phyloP scores from a whole-genome alignment of 2,329 filamentous ascomycete species.

The Cercospora citrullina region DNA sequence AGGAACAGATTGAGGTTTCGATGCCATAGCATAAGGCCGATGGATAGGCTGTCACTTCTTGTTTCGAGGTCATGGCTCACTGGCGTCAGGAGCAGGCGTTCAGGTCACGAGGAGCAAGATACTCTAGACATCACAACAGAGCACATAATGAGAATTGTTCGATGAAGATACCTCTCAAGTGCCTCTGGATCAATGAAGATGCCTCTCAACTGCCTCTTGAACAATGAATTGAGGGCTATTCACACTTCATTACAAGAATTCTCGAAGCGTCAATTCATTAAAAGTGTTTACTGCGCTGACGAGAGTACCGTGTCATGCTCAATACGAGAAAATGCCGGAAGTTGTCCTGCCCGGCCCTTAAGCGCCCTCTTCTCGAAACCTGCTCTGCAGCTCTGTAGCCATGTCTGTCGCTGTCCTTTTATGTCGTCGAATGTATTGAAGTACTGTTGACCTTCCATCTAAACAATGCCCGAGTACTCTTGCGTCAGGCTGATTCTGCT shows the following conservation, averaged over 20 bases:
- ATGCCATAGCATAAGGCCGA: neutral
- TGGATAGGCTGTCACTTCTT: neutral
- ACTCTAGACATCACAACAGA: neutral
- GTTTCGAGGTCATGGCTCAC: neutral
- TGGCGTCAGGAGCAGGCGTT: neutral
- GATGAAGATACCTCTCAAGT: neutral
- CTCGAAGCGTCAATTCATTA: neutral
- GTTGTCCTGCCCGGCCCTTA: neutral
- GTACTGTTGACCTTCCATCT: neutral
- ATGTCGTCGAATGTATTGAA: neutral
- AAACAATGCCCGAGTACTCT: slow-evolving; percentile 8
- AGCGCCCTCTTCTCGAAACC: neutral
- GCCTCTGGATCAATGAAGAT: neutral
- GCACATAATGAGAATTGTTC: neutral
- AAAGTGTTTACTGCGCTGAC: neutral
- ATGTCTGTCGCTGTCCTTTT: neutral
- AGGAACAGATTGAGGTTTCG: neutral
- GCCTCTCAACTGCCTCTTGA: neutral
- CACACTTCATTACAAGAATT: neutral
- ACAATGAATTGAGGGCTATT: neutral
- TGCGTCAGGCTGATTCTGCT: slow-evolving; percentile 7
- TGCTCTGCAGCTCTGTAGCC: neutral
- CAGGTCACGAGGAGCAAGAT: neutral
- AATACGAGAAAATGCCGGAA: neutral
- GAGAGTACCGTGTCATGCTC: neutral